Evolutionary conservation across 2,329 filamentous ascomycete genomes (phyloP), one percentile per base, ranked within the genome.

Genomic region (Arthrinium phaeospermum): DNA sequence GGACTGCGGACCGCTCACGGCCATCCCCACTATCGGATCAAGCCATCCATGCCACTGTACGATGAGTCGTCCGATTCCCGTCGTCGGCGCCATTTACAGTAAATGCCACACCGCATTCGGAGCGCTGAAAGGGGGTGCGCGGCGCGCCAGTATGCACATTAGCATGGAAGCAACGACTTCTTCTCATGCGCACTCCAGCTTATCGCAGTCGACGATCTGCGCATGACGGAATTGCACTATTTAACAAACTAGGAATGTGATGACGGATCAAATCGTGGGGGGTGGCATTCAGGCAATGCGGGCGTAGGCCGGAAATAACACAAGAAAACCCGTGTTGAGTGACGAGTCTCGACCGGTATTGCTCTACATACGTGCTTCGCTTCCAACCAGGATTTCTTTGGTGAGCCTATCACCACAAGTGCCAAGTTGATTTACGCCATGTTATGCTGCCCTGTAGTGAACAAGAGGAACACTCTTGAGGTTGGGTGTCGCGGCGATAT

Each of bases 21-120:
- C 57, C 57, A 64, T 64, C 57, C 22, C 57, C 57, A 64, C 57
- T 41, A 41, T 64, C 57, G 57, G 57, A 64, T 64, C 57, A 64
- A 64, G 57, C n/a, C 57, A 64, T 64, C 34, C 57, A 64, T 64
- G 57, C 57, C 57, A 64, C 34, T 64, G 41, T 64, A 41, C 57
- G 57, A 64, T 64, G 30, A 13, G 57, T 64, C 34, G 57, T 64
- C 57, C 57, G 57, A 41, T 64, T 64, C 19, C 57, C 49, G 24
- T 51, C 57, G 13, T 64, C 57, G 57, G 57, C 57, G 41, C 57
- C 57, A 64, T 64, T 64, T 14, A 37, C 57, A 41, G 34, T 41
- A 64, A 64, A 41, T 24, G n/a, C 34, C 57, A 61, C 34, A 64
- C 16, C 57, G 57, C 34, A 34, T 41, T 64, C 57, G 57, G 57